These are phyloP conservation scores for Corylus avellana DNA, from an alignment of 306 rosid species.

Conservation along the genomic window DNA sequence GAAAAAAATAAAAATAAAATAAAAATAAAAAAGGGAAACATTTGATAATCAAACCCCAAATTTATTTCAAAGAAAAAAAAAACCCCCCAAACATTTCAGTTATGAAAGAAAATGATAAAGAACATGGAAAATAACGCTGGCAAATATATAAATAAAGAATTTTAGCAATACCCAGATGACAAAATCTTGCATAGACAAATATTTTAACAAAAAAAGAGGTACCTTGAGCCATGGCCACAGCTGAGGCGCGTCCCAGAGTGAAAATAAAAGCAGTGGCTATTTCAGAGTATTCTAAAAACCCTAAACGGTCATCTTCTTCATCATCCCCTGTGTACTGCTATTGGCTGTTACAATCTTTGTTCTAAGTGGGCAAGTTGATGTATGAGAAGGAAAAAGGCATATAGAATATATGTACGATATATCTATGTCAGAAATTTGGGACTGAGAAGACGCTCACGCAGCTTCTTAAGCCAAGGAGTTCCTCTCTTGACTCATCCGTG, in stretches of 20 bases:
- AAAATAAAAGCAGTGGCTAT: neutral
- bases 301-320: neutral
- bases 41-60: conserved; percentile 9
- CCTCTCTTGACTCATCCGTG: conserved; percentile 33
- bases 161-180: conserved; percentile 6
- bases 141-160: conserved; percentile 18
- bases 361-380: neutral
- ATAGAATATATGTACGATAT: neutral
- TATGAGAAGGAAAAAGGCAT: neutral
- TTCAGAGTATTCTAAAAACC: neutral
- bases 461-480: neutral
- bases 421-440: conserved; percentile 15
- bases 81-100: neutral
- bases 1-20: neutral
- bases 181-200: conserved; percentile 18
- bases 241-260: conserved; percentile 2
- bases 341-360: neutral
- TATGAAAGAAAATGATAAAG: conserved; percentile 5
- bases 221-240: conserved; percentile 42
- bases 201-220: conserved; percentile 19
- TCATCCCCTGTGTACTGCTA: neutral
- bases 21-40: neutral
- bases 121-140: conserved; percentile 7
- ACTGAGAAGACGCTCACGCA: conserved; percentile 9
- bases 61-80: neutral